A percentile compares a stretch with the other conserved stretches of the same genome.
Evolutionary conservation across 495 filamentous ascomycete species (phyloP).

Genomic region (Jackrogersella minutella): DNA sequence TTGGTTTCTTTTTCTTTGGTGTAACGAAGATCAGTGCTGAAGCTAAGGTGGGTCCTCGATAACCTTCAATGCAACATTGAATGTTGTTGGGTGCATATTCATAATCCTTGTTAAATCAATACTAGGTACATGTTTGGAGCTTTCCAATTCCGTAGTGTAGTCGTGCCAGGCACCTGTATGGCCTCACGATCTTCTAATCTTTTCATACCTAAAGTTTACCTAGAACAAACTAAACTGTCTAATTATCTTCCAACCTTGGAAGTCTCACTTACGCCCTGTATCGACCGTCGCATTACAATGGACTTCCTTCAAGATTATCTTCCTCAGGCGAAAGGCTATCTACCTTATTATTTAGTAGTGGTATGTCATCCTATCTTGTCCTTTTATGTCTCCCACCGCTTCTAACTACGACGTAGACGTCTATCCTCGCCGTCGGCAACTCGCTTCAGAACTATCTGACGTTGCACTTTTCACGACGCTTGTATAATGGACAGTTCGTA

Average conservation of each 20-base stretch:
- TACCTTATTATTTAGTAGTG: slow-evolving; percentile 59
- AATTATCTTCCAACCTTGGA: not conserved
- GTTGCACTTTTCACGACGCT: slow-evolving; percentile 72
- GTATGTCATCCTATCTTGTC: slow-evolving; percentile 43
- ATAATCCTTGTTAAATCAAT: too few relatives aligned
- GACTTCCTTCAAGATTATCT: slow-evolving; percentile 50
- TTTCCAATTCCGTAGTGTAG: too few relatives aligned
- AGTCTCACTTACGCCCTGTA: not conserved
- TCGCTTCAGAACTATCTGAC: slow-evolving; percentile 81
- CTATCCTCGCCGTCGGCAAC: slow-evolving; percentile 80
- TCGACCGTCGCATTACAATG: slow-evolving; percentile 34
- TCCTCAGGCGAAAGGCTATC: slow-evolving; percentile 53
- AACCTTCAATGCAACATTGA: too few relatives aligned
- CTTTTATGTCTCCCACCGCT: not conserved
- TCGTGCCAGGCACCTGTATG: too few relatives aligned
- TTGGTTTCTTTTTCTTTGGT: not conserved
- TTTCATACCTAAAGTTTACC: too few relatives aligned
- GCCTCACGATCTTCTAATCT: not conserved
- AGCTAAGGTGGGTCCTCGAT: not conserved
- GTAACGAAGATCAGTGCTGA: not conserved
- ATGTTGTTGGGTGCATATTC: too few relatives aligned
- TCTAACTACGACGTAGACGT: slow-evolving; percentile 61
- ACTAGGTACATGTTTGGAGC: not conserved
- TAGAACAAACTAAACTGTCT: not conserved
- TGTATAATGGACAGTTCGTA: slow-evolving; percentile 71